phyloP scores from a whole-genome alignment of 129 eudicot species.

The Daucus carota region DNA sequence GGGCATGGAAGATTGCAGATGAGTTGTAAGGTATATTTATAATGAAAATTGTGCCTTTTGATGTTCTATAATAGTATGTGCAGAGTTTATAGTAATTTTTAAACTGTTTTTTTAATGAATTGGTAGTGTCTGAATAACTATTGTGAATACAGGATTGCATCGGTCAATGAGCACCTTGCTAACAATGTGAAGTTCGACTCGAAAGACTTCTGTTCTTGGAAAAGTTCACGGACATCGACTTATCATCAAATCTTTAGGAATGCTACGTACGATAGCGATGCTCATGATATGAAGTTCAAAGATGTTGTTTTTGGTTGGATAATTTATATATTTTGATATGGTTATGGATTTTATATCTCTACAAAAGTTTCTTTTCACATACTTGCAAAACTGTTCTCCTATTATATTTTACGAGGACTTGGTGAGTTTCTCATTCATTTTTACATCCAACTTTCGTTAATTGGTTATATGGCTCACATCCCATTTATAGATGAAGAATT shows the following conservation, averaged over 20 bases:
- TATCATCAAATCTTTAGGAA: neutral
- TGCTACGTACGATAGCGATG: neutral
- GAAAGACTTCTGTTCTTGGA: too few relatives aligned
- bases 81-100: neutral
- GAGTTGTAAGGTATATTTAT: neutral
- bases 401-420: too few relatives aligned
- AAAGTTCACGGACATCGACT: neutral
- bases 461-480: too few relatives aligned
- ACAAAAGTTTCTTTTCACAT: too few relatives aligned
- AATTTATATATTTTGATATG: neutral
- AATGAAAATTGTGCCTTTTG: neutral
- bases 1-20: neutral
- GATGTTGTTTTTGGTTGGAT: too few relatives aligned
- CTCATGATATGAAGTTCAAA: too few relatives aligned
- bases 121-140: neutral
- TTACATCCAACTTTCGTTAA: too few relatives aligned
- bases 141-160: neutral
- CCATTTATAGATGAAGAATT: too few relatives aligned
- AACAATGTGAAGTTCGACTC: neutral
- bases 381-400: too few relatives aligned
- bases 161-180: neutral
- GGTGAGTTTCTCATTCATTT: too few relatives aligned
- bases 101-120: neutral
- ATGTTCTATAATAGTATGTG: neutral
- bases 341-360: too few relatives aligned